Conservation (phyloP, 768 basidiomycete genomes). For the Leccinum variicolor region DNA sequence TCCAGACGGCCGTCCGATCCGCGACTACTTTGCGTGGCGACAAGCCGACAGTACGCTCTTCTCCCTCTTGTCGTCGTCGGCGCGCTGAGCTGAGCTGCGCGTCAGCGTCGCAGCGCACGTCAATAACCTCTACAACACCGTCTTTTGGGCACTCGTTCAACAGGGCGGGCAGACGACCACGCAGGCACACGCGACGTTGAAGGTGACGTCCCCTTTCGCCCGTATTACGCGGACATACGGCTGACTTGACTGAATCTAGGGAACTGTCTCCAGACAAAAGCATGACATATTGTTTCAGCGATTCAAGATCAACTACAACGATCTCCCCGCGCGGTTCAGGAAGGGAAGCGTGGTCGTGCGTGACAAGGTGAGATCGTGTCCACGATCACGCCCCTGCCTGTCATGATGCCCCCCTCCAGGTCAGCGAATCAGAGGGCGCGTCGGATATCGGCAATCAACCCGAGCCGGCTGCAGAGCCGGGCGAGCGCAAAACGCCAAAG, state of each 20-base stretch:
- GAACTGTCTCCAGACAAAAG: constrained; percentile 86
- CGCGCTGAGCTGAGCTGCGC: background rate
- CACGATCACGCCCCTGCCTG: background rate
- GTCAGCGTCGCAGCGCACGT: constrained; percentile 71
- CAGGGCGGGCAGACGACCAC: constrained; percentile 74
- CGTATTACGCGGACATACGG: background rate
- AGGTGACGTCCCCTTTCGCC: constrained; percentile 40
- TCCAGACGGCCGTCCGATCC: constrained; percentile 64
- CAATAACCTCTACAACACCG: constrained; percentile 96
- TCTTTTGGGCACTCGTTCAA: constrained; percentile 91
- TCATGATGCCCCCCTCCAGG: background rate
- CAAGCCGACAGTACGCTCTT: constrained; percentile 84
- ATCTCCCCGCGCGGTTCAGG: constrained; percentile 62
- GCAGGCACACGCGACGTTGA: constrained; percentile 78
- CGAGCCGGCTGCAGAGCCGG: constrained; percentile 7
- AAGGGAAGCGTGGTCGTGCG: constrained; percentile 87
- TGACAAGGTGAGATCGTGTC: constrained; percentile 41
- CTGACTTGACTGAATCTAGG: constrained; percentile 45
- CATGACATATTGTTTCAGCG: constrained; percentile 84
- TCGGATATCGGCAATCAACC: background rate
- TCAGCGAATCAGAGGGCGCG: constrained; percentile 3
- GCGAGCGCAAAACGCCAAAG: constrained; percentile 33
- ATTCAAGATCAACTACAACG: constrained; percentile 88
- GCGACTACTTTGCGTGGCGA: constrained; percentile 95
- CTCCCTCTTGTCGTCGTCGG: background rate